Evolutionary conservation across 257 asterid genomes (phyloP).

Genomic region (Solanum chilense): DNA sequence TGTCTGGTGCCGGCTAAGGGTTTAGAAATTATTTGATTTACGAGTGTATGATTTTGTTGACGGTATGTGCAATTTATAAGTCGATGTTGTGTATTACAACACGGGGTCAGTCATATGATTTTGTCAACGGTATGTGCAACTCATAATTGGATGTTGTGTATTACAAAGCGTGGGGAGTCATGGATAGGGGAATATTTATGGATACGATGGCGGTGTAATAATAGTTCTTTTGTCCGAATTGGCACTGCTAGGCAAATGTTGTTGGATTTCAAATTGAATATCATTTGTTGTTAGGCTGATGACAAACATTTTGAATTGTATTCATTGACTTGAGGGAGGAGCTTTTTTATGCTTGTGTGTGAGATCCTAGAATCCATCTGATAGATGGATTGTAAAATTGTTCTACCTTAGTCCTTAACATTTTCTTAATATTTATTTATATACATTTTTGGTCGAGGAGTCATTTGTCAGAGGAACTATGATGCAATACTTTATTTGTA

Average conservation of each 20-base stretch:
- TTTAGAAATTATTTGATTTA: background rate
- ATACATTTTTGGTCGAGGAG: background rate
- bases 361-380: background rate
- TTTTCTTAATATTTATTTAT: background rate
- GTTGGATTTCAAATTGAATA: background rate
- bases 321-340: background rate
- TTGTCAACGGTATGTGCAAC: background rate
- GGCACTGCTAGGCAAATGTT: background rate
- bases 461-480: background rate
- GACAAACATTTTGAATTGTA: background rate
- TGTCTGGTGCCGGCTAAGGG: background rate
- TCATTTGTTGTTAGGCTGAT: background rate
- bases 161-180: background rate
- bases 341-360: background rate
- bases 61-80: background rate
- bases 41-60: background rate
- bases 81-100: background rate
- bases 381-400: background rate
- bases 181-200: background rate
- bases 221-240: background rate
- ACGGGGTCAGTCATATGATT: background rate
- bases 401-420: background rate
- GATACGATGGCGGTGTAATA: background rate
- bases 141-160: background rate
- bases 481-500: background rate